Conservation (phyloP, 176 grass and related monocot genomes). For the Eragrostis nindensis region DNA sequence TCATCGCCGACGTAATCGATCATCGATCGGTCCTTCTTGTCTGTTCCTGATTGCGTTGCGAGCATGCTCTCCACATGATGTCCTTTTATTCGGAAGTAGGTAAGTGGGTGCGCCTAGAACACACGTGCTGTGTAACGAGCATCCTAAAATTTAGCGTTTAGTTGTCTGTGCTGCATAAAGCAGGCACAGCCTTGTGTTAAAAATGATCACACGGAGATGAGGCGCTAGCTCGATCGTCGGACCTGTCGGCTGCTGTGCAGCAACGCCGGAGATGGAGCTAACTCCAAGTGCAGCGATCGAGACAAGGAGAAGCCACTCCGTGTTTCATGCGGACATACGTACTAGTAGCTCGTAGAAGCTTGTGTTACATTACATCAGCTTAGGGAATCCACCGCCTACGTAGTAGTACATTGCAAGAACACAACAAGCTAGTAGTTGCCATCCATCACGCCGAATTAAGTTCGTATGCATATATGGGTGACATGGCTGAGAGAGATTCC, state of each 20-base stretch:
- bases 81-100: not conserved
- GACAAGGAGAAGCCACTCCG: not conserved
- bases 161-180: not conserved
- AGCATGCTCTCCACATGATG: not conserved
- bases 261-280: too few species aligned
- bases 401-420: not conserved
- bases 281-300: too few species aligned
- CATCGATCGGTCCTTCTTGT: not conserved
- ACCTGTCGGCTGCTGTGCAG: not conserved
- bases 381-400: not conserved
- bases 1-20: conserved; percentile 39
- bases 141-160: not conserved
- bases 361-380: not conserved
- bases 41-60: not conserved
- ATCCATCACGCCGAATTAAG: not conserved
- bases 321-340: not conserved
- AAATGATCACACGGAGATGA: not conserved
- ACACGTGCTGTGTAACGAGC: not conserved
- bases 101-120: not conserved
- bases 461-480: not conserved
- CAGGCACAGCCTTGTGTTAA: not conserved
- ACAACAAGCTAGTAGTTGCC: not conserved
- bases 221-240: not conserved
- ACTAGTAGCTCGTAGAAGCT: not conserved
- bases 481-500: conserved; percentile 26